A percentile compares a stretch with the other conserved stretches of the same genome.
phyloP scores from a whole-genome alignment of 371 early-diverging fungal genomes.

The Fennellomyces sp. region DNA sequence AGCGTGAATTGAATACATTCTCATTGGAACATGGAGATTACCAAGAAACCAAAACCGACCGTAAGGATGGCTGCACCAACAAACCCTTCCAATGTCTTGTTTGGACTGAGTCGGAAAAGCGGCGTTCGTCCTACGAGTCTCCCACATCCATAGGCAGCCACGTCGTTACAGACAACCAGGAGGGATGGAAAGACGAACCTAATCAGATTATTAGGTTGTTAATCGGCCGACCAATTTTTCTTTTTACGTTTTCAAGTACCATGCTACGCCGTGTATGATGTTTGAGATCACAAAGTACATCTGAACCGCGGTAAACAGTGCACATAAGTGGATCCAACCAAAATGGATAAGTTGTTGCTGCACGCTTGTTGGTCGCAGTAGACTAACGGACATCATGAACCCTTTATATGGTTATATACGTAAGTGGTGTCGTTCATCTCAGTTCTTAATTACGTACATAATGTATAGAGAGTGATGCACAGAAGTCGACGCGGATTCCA shows the following conservation, averaged over 20 bases:
- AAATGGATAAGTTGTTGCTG: constrained; percentile 17
- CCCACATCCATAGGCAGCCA: constrained; percentile 96
- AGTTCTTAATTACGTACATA: neutral
- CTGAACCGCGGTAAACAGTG: constrained; percentile 26
- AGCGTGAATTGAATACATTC: too few species aligned
- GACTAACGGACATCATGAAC: neutral
- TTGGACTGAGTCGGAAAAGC: constrained; percentile 95
- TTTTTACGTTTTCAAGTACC: constrained; percentile 17
- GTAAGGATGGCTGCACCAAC: constrained; percentile 93
- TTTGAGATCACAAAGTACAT: constrained; percentile 26
- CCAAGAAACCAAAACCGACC: constrained; percentile 27
- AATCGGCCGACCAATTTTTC: neutral
- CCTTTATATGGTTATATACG: neutral
- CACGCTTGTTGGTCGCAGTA: neutral
- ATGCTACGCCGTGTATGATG: constrained; percentile 22
- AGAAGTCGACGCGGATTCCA: constrained; percentile 1
- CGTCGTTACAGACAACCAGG: constrained; percentile 98
- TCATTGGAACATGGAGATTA: neutral
- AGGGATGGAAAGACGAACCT: constrained; percentile 87
- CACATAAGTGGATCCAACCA: constrained; percentile 30
- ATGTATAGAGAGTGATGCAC: neutral
- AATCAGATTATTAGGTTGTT: neutral
- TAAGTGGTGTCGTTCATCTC: too few species aligned
- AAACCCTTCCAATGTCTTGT: constrained; percentile 99
- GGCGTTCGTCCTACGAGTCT: constrained; percentile 93